These are phyloP conservation scores for Xylaria curta DNA, from an alignment of 495 filamentous ascomycete genomes.

Conservation along the genomic window DNA sequence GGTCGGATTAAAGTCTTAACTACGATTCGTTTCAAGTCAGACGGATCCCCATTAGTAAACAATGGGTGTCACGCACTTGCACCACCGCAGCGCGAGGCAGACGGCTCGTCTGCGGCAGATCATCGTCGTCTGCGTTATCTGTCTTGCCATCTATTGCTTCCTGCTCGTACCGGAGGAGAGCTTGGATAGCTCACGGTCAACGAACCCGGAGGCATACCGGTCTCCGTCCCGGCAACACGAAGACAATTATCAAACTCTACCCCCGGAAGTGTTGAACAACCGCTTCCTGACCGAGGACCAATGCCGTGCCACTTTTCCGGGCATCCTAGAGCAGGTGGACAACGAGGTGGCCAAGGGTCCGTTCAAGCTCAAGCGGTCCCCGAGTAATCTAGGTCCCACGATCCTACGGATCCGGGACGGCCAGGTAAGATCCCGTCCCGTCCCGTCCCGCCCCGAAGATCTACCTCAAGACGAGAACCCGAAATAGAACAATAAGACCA, in stretches of 20 bases:
- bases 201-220: constrained; percentile 27
- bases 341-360: constrained; percentile 50
- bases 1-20: background rate
- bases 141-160: constrained; percentile 47
- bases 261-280: constrained; percentile 45
- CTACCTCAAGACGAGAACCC: no score
- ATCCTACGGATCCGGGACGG: constrained; percentile 53
- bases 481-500: background rate
- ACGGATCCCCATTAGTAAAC: background rate
- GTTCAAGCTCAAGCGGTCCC: constrained; percentile 48
- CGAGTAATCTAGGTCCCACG: constrained; percentile 46
- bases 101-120: constrained; percentile 43
- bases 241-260: constrained; percentile 2
- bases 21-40: background rate
- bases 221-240: background rate
- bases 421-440: constrained; percentile 35
- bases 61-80: constrained; percentile 23
- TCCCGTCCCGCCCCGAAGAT: background rate
- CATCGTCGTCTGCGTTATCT: constrained; percentile 36
- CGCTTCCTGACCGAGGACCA: constrained; percentile 48
- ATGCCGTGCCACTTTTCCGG: constrained; percentile 53
- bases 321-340: constrained; percentile 54
- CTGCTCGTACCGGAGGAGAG: constrained; percentile 41
- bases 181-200: constrained; percentile 34
- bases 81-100: constrained; percentile 24